Evolutionary conservation across 202 grass and related monocot genomes (phyloP).

Genomic region (Bolboschoenoplectus hybrid): DNA sequence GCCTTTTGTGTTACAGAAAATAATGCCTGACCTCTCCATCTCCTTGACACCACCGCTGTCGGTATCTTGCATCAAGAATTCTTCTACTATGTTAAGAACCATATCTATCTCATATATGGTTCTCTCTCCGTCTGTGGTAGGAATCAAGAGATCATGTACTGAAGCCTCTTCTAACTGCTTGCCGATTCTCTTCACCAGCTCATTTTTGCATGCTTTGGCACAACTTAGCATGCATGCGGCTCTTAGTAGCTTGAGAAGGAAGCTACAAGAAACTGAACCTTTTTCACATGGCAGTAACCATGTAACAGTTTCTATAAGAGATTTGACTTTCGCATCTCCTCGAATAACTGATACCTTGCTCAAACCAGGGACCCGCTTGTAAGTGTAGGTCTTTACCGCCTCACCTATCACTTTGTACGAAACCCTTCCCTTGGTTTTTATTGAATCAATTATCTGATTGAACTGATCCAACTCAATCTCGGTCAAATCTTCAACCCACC

Average conservation of each 20-base stretch:
- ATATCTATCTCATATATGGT: conserved; percentile 85
- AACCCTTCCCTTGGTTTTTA: conserved; percentile 70
- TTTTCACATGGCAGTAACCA: conserved; percentile 76
- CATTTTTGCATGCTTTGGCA: conserved; percentile 71
- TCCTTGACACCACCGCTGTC: conserved; percentile 50
- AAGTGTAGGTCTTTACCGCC: conserved; percentile 86
- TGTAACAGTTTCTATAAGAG: conserved; percentile 79
- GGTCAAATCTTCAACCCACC: conserved; percentile 92
- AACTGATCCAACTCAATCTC: conserved; percentile 81
- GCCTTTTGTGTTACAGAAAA: conserved; percentile 57
- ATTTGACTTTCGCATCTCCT: conserved; percentile 70
- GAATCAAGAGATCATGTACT: conserved; percentile 82
- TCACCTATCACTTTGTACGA: conserved; percentile 70
- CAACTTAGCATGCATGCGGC: conserved; percentile 69
- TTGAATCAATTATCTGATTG: conserved; percentile 69
- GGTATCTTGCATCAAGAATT: conserved; percentile 72
- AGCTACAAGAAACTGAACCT: conserved; percentile 91
- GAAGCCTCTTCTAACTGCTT: conserved; percentile 83
- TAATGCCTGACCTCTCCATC: conserved; percentile 51
- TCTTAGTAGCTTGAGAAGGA: conserved; percentile 86
- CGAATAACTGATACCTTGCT: conserved; percentile 76
- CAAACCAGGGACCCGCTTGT: conserved; percentile 73
- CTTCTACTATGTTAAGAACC: conserved; percentile 83
- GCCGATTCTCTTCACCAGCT: conserved; percentile 85
- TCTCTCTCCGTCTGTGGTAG: conserved; percentile 60